Percentiles rank a stretch among this genome's conserved stretches.
Conservation (phyloP, 371 early-diverging fungal species). For the Lichtheimia ramosa region DNA sequence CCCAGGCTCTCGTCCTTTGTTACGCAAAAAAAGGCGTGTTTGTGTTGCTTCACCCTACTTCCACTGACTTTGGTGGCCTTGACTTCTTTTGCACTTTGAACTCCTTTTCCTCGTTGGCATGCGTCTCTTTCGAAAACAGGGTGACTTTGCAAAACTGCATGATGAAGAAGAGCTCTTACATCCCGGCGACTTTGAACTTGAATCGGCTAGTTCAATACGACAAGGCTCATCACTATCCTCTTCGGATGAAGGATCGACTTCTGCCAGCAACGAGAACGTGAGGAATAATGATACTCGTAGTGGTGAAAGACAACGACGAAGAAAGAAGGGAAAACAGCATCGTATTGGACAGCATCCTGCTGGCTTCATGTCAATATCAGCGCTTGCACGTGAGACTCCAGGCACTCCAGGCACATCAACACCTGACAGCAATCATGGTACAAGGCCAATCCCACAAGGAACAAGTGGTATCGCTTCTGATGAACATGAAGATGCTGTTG, state of each 20-base stretch:
- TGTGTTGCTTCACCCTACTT: background rate
- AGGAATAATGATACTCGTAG: no score
- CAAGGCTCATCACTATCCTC: background rate
- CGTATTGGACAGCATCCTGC: constrained; percentile 11
- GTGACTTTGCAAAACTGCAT: constrained; percentile 9
- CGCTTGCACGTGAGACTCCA: constrained; percentile 10
- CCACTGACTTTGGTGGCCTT: background rate
- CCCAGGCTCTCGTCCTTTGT: no score
- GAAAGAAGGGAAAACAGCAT: background rate
- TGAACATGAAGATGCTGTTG: constrained; percentile 48
- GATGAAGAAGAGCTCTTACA: constrained; percentile 18
- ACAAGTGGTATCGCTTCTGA: background rate
- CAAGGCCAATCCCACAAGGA: no score
- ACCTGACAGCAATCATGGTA: background rate
- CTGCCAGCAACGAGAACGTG: background rate
- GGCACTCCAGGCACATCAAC: background rate
- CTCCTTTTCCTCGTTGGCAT: constrained; percentile 8
- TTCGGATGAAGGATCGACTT: constrained; percentile 2
- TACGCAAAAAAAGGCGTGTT: background rate
- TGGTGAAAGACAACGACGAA: background rate
- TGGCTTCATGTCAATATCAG: constrained; percentile 16
- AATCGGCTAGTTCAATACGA: background rate
- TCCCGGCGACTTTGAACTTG: constrained; percentile 6
- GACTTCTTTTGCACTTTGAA: no score
- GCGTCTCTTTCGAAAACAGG: constrained; percentile 14